Conservation (phyloP, 2,329 filamentous ascomycete species). For the Parasarocladium wereldwijsianum region DNA sequence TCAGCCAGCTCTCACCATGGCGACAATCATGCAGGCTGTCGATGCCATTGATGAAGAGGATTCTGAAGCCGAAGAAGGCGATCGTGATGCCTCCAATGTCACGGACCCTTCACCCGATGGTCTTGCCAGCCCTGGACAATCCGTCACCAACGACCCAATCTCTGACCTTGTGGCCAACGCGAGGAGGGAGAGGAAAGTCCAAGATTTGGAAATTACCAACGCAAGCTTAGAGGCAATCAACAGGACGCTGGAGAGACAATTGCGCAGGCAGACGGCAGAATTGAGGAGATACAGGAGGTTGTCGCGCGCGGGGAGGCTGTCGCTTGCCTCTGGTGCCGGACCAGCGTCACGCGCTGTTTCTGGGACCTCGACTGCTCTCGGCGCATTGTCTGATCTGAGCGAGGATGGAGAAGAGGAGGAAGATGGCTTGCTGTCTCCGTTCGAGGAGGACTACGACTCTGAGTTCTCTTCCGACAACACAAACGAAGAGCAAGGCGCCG, state of each 20-base stretch:
- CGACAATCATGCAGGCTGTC: constrained; percentile 39
- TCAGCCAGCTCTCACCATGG: constrained; percentile 30
- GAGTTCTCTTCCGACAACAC: constrained; percentile 25
- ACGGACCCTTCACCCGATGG: constrained; percentile 14
- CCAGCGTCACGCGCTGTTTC: constrained; percentile 30
- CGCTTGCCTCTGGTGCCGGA: constrained; percentile 36
- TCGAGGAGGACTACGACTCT: constrained; percentile 29
- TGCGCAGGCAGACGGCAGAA: constrained; percentile 83
- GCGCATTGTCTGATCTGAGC: constrained; percentile 35
- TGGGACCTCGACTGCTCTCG: constrained; percentile 24
- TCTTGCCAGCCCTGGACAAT: constrained; percentile 43
- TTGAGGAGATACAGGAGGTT: constrained; percentile 75
- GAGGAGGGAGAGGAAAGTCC: constrained; percentile 80
- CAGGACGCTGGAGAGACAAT: constrained; percentile 74
- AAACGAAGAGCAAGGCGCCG: constrained; percentile 7
- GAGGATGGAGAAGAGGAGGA: constrained; percentile 32
- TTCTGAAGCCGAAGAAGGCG: constrained; percentile 14
- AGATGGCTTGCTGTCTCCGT: constrained; percentile 33
- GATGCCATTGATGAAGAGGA: constrained; percentile 30
- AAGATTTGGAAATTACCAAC: constrained; percentile 94
- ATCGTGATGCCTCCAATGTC: too few relatives aligned
- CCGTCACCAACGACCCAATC: constrained; percentile 39
- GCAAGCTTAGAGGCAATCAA: constrained; percentile 93
- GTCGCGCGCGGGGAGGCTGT: constrained; percentile 64
- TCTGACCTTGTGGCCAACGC: constrained; percentile 78